These are phyloP conservation scores for Claviceps monticola DNA, from an alignment of 2,329 filamentous ascomycete genomes.

Conservation along the genomic window DNA sequence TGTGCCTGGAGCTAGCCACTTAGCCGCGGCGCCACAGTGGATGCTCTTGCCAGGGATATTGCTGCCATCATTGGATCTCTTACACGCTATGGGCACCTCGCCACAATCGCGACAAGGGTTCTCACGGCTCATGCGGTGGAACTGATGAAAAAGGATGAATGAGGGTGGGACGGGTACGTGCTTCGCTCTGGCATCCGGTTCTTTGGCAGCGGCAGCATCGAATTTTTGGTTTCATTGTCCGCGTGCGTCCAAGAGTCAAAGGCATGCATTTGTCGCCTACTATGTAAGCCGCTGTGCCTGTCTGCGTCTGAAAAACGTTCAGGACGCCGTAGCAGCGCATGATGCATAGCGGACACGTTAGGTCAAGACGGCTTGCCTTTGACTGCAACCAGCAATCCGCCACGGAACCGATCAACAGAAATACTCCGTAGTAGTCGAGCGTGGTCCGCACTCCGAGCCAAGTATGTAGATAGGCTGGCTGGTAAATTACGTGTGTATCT, in stretches of 20 bases:
- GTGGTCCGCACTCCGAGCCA: background rate
- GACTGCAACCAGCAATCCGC: background rate
- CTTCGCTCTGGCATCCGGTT: no score
- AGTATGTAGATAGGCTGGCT: no score
- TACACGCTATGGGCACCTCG: background rate
- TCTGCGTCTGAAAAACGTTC: background rate
- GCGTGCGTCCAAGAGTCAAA: background rate
- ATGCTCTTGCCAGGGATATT: background rate
- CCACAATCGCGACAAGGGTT: background rate
- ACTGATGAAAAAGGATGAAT: background rate
- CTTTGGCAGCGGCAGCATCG: no score
- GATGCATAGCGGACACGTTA: background rate
- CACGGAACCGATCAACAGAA: background rate
- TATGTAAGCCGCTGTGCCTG: background rate
- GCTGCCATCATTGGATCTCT: background rate
- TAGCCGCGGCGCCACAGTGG: background rate
- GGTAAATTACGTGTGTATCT: background rate
- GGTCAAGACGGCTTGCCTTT: background rate
- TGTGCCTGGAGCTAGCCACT: constrained; percentile 3
- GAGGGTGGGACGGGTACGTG: no score
- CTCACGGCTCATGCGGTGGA: background rate
- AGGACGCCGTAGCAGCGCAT: background rate
- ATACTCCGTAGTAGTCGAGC: background rate
- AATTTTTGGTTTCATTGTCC: no score
- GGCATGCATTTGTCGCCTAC: background rate